Conservation (phyloP, 1,284 basidiomycete species). For the Irpex rosettiformis region DNA sequence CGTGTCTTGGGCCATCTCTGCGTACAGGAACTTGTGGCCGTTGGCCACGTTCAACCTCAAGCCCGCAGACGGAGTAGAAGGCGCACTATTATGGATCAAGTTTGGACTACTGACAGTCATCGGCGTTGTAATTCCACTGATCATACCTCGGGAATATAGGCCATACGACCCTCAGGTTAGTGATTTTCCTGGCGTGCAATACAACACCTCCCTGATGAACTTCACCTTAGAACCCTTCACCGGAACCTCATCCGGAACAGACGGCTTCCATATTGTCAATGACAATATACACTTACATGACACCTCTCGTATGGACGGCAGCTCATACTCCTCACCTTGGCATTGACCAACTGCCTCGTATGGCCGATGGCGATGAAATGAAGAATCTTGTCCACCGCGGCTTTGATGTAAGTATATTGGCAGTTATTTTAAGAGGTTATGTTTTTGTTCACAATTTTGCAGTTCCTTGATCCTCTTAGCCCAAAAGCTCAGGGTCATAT, state of each 20-base stretch:
- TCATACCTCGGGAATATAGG: constrained; percentile 39
- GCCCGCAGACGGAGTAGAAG: constrained; percentile 3
- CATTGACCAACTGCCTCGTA: constrained; percentile 33
- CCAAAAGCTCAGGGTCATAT: constrained; percentile 12
- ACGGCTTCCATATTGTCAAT: constrained; percentile 57
- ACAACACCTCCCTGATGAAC: background rate
- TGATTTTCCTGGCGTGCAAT: background rate
- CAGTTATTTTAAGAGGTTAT: background rate
- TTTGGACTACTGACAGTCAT: background rate
- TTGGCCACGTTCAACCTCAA: background rate
- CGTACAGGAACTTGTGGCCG: constrained; percentile 9
- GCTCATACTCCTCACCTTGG: constrained; percentile 23
- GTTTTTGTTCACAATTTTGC: background rate
- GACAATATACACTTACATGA: constrained; percentile 54
- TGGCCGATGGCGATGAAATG: constrained; percentile 44
- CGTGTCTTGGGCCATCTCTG: background rate
- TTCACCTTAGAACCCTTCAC: constrained; percentile 36
- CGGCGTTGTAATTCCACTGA: constrained; percentile 28
- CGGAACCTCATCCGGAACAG: constrained; percentile 59
- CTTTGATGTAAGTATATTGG: constrained; percentile 25
- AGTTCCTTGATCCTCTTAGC: constrained; percentile 31
- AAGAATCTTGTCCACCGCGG: constrained; percentile 34
- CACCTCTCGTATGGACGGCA: constrained; percentile 27
- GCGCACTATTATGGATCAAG: constrained; percentile 2
- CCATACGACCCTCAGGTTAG: constrained; percentile 42